phyloP scores from a whole-genome alignment of 306 rosid species.

The Casuarina glauca region DNA sequence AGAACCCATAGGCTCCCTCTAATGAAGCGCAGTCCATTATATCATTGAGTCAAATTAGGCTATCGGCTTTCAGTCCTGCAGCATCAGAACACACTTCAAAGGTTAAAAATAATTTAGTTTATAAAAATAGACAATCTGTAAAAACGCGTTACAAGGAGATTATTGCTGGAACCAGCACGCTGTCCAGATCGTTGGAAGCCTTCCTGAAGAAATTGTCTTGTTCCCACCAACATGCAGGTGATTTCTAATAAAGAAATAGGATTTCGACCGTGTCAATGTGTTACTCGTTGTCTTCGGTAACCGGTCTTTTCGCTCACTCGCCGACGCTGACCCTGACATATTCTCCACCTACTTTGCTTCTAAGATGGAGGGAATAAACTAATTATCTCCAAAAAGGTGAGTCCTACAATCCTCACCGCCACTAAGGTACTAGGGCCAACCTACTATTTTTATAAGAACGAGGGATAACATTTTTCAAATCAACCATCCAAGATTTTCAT shows the following conservation, averaged over 20 bases:
- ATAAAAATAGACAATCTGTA: too few species aligned
- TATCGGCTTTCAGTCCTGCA: neutral
- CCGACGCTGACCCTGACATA: conserved; percentile 39
- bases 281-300: neutral
- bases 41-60: neutral
- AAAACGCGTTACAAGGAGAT: too few species aligned
- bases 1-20: neutral
- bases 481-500: neutral
- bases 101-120: too few species aligned
- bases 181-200: neutral
- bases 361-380: neutral
- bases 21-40: neutral
- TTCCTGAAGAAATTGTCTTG: neutral
- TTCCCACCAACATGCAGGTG: too few species aligned
- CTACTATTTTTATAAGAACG: neutral
- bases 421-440: conserved; percentile 9
- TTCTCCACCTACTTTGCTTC: conserved; percentile 34
- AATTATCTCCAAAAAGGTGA: neutral
- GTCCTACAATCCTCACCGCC: conserved; percentile 16
- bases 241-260: conserved; percentile 12
- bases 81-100: neutral
- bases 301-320: conserved; percentile 18
- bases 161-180: neutral
- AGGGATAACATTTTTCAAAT: neutral
- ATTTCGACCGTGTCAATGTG: conserved; percentile 42